Base-by-base conservation (phyloP, 805 yeast species). In the Ogataea wickerhamii region DNA sequence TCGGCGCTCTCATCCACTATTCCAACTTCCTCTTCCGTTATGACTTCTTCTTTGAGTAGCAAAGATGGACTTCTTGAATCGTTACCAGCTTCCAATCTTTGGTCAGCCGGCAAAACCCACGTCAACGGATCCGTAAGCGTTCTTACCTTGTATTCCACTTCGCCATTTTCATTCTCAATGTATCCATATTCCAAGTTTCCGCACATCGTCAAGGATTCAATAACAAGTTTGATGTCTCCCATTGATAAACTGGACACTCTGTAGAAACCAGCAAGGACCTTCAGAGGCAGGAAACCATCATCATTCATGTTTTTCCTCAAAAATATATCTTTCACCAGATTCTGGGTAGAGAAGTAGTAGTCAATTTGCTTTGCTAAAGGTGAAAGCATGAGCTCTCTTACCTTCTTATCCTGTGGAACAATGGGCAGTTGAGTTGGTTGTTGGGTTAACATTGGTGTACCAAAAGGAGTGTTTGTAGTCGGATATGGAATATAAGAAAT, bases 331-430 rank as follows among this genome's bases (percentile, higher is more conserved):
- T 87, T 85, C 51, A 82, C 70, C 63, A 93, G 71, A 63, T 93
- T 93, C 52, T 87, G 95, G 35, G 80, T 70, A 21, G 94, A 82
- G 66, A 93, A 85, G 63, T 93, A 93, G 69, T 93, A 93, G 58
- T 87, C 93, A 36, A 91, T 68, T 69, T 89, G 98, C 61, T 59
- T 61, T 6, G 74, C 53, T 26, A 59, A 45, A 16, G 52, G 48
- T 12, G 42, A 39, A 5, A 46, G 38, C 42, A 55, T 52, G 5
- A 37, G 37, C 4, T 52, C 57, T 36, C 45, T 38, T 19, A 52
- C 46, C 30, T 38, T 40, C 18, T 41, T 29, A 34, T 48, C 50
- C 37, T 47, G 56, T 3, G 51, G 44, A 21, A 46, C 42, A 22
- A 34, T 42, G 32, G 53, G 37, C 19, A 52, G 36, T 16, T 41